Evolutionary conservation across 2,329 filamentous ascomycete species (phyloP), one percentile per base, ranked within the genome.

Genomic region (Cladophialophora chaetospira): DNA sequence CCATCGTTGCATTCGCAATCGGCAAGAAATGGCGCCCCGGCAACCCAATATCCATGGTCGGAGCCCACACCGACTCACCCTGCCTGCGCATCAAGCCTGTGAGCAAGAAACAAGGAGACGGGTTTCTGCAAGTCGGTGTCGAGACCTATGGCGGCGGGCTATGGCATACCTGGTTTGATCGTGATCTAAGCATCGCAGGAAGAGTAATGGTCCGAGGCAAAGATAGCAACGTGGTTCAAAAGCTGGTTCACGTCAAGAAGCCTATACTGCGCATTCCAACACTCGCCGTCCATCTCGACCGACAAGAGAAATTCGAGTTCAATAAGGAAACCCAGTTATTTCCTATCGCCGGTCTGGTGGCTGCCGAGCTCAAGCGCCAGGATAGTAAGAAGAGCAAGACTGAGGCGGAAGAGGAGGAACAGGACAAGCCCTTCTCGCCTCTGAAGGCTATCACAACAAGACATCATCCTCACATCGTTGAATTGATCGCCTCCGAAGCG

Each of bases 81-180:
- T 92, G 89, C 66, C 82, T 99, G 47, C 87, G 93, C 58, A 80
- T 99, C 72, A 99, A 99, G 79, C 94, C 94, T 10, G 87, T 96
- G 38, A 96, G 90, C 70, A 96, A 93, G 76, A 94, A 93, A 77
- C 82, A 84, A 68, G 86, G 83, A 54, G 88, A 89, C 63, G 93
- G 93, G 10, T 99, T 94, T 73, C 76, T 97, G 62, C 94, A 99
- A 75, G 87, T 99, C 55, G 94, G 92, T 51, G 93, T 97, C 49
- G 94, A 99, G 79, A 93, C 91, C 1, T 99, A 99, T 70, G 94
- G 94, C 51, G 94, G 94, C 60, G 94, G 94, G 54, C 87, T 97
- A 68, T 97, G 93, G 93, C 92, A 97, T 74, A 96, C 90, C 44
- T 99, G 85, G 94, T 99, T 99, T 70, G 94, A 99, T 73, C 87